Base-by-base conservation (phyloP, 306 rosid genomes). In the Elaeagnus macrophylla region DNA sequence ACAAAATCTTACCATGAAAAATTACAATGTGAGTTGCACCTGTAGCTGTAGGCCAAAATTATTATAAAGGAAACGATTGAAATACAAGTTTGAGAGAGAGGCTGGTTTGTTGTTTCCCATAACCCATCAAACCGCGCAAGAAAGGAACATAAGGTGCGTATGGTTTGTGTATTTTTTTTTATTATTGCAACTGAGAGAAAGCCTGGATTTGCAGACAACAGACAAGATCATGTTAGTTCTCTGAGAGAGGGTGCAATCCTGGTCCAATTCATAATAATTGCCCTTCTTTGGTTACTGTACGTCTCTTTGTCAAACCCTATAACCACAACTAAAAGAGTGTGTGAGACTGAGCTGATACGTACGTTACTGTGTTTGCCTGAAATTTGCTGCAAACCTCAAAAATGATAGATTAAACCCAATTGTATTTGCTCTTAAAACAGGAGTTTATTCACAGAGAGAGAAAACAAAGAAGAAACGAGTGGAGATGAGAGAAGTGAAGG, bases 171-270 rank as follows among this genome's bases (percentile, higher is more conserved):
- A 53, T 59, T 75, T 76, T 51, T 65, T 20, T 20, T 20, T 20
- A 20, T 45, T 17, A 45, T 7, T 6, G 1, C 12, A 12, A 45
- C 18, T 45, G 65, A 35, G 57, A 32, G 47, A 41, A 7, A 60
- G 51, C 60, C n/a, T 14, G 54, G 49, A 72, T 73, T 65, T 60
- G 67, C 51, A 72, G 82, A 79, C 79, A 74, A 74, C 88, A 80
- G 94, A 89, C 95, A 89, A 72, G 56, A 64, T 55, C 86, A 81
- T 79, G 90, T 81, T 85, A 68, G 90, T 83, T 67, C 77, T 81
- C 89, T 80, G 60, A 60, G 74, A 72, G 70, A 65, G 46, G 73
- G 82, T 78, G 77, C 81, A 73, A 8, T 60, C 68, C 67, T 79
- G 82, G 83, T 81, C 88, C 84, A 66, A 65, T 46, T 68, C 65